These are phyloP conservation scores for Stemphylium vesicarium DNA, from an alignment of 2,329 filamentous ascomycete species.

Conservation along the genomic window DNA sequence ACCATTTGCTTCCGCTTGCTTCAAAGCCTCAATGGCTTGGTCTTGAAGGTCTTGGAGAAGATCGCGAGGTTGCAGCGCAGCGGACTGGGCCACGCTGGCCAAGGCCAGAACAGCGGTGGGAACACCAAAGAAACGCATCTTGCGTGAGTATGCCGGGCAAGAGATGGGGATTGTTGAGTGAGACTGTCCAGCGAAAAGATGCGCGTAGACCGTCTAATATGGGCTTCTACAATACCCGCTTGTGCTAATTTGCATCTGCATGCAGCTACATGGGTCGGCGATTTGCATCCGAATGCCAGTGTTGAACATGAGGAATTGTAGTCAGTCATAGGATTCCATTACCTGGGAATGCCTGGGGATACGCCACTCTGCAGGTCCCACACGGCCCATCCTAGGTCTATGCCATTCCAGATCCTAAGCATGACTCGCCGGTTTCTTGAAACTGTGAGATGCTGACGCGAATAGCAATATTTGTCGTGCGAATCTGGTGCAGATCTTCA, in stretches of 20 bases:
- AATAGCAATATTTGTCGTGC: not conserved
- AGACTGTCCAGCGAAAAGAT: not conserved
- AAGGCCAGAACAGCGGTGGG: slow-evolving; percentile 16
- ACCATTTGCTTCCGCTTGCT: slow-evolving; percentile 10
- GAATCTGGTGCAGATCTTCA: not conserved
- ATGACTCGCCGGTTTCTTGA: not conserved
- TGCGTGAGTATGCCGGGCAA: not conserved
- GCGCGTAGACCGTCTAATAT: slow-evolving; percentile 1
- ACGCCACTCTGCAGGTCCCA: not conserved
- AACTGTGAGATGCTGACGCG: not conserved
- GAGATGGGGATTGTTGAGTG: not conserved
- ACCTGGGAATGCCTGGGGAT: not conserved
- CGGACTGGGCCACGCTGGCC: slow-evolving; percentile 10
- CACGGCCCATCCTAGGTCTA: not conserved
- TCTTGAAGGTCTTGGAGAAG: slow-evolving; percentile 19
- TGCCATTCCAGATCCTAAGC: not conserved
- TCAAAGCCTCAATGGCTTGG: slow-evolving; percentile 18
- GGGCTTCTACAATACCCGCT: not conserved
- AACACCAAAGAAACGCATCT: slow-evolving; percentile 8
- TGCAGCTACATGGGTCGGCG: slow-evolving; percentile 7
- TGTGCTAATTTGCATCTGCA: not conserved
- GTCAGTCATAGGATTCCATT: not conserved
- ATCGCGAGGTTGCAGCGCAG: slow-evolving; percentile 13
- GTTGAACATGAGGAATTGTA: not conserved
- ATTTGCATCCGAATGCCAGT: not conserved